A percentile compares a stretch with the other conserved stretches of the same genome.
phyloP scores from a whole-genome alignment of 345 rosid genomes.

The Hevea brasiliensis region DNA sequence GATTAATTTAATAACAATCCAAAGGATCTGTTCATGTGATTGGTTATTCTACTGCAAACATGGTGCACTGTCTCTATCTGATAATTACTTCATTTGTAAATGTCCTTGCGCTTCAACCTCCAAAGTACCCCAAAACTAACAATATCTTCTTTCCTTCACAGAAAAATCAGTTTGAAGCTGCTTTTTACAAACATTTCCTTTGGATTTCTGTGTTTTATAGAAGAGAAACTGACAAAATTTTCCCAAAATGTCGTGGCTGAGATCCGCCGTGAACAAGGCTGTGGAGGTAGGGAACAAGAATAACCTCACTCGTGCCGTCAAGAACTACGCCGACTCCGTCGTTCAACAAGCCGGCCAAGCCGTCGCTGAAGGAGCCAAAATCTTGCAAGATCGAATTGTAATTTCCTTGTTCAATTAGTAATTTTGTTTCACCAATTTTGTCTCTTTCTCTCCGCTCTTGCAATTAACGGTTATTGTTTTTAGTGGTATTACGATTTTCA shows the following conservation, averaged over 20 bases:
- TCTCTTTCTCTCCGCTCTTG: background rate
- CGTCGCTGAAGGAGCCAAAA: constrained; percentile 94
- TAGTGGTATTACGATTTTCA: background rate
- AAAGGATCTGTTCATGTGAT: no score
- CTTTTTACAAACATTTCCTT: background rate
- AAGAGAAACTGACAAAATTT: background rate
- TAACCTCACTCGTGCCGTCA: constrained; percentile 85
- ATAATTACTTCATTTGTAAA: background rate
- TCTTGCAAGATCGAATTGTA: constrained; percentile 94
- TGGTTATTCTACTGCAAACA: background rate
- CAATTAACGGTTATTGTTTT: background rate
- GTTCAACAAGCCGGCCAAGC: constrained; percentile 98
- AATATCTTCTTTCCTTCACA: background rate
- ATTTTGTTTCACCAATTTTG: background rate
- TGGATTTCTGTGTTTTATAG: no score
- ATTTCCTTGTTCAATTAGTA: constrained; percentile 12
- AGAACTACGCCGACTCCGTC: constrained; percentile 88
- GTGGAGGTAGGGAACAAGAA: constrained; percentile 71
- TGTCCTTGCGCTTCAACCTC: background rate
- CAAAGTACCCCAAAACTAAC: background rate
- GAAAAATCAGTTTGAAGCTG: background rate
- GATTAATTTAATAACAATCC: no score
- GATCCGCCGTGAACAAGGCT: constrained; percentile 87
- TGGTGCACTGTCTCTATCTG: background rate
- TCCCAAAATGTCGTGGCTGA: constrained; percentile 65